Evolutionary conservation across 106 monocot genomes (phyloP).

Genomic region (Ottelia alismoides): DNA sequence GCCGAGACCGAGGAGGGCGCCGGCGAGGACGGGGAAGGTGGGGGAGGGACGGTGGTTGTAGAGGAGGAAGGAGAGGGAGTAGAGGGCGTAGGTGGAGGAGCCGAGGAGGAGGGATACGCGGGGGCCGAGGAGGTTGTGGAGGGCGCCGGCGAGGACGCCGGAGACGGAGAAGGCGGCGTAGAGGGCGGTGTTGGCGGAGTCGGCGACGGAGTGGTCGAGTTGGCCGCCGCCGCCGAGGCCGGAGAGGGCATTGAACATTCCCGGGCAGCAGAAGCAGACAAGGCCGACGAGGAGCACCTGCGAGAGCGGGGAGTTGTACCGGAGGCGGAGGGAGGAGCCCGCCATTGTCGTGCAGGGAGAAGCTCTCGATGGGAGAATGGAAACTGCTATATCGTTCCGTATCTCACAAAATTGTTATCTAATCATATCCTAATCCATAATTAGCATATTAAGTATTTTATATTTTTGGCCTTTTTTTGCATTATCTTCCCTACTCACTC

Average conservation of each 20-base stretch:
- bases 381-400: too few relatives aligned
- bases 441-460: too few relatives aligned
- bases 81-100: constrained; percentile 78
- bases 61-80: constrained; percentile 83
- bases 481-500: too few relatives aligned
- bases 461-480: too few relatives aligned
- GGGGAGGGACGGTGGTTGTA: constrained; percentile 74
- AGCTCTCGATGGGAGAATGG: too few relatives aligned
- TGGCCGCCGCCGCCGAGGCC: constrained; percentile 91
- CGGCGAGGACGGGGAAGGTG: constrained; percentile 56
- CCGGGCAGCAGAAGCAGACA: constrained; percentile 98
- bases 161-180: constrained; percentile 85
- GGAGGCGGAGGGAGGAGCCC: too few relatives aligned
- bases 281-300: constrained; percentile 84
- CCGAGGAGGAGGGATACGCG: constrained; percentile 74
- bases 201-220: constrained; percentile 52
- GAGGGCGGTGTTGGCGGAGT: constrained; percentile 97
- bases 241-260: constrained; percentile 99
- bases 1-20: constrained; percentile 71
- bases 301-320: constrained; percentile 71
- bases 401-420: too few relatives aligned
- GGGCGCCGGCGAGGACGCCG: constrained; percentile 81
- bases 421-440: too few relatives aligned
- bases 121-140: constrained; percentile 87
- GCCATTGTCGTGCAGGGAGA: too few relatives aligned